Conservation (phyloP, 257 asterid genomes). For the Ophiorrhiza pumila region DNA sequence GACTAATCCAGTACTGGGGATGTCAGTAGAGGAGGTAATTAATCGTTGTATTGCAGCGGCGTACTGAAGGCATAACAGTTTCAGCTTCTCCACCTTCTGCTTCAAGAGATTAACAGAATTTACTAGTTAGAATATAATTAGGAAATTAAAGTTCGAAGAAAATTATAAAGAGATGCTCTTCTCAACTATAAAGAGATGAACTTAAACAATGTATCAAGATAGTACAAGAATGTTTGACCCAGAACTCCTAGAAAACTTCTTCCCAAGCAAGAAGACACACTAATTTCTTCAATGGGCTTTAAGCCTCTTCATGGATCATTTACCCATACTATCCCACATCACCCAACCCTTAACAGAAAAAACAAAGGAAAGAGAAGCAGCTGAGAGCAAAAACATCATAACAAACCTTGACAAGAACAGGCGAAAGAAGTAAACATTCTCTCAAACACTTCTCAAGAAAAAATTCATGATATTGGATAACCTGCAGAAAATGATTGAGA, state of each 20-base stretch:
- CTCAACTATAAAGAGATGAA: not conserved
- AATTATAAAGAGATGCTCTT: not conserved
- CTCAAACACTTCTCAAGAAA: constrained; percentile 90
- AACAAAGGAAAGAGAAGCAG: not conserved
- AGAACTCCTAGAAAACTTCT: not conserved
- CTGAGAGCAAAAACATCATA: constrained; percentile 2
- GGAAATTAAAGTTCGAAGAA: not conserved
- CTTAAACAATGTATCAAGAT: not conserved
- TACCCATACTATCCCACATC: not conserved
- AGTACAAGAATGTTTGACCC: not conserved
- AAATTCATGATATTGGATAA: constrained; percentile 84
- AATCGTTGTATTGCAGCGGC: constrained; percentile 88
- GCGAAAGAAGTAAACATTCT: constrained; percentile 93
- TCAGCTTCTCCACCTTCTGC: constrained; percentile 95
- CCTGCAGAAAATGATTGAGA: constrained; percentile 42
- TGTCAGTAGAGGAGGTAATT: constrained; percentile 60
- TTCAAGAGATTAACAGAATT: constrained; percentile 7
- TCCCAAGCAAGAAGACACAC: not conserved
- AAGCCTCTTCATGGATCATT: not conserved
- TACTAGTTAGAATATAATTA: constrained; percentile 19
- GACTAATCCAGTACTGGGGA: constrained; percentile 23
- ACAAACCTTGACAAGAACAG: constrained; percentile 83
- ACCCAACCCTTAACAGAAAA: not conserved
- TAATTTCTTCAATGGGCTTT: not conserved
- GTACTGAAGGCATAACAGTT: constrained; percentile 83